Evolutionary conservation across 352 stramenopile genomes (phyloP), one percentile per base, ranked within the genome.

Genomic region (Plasmopara halstedii): DNA sequence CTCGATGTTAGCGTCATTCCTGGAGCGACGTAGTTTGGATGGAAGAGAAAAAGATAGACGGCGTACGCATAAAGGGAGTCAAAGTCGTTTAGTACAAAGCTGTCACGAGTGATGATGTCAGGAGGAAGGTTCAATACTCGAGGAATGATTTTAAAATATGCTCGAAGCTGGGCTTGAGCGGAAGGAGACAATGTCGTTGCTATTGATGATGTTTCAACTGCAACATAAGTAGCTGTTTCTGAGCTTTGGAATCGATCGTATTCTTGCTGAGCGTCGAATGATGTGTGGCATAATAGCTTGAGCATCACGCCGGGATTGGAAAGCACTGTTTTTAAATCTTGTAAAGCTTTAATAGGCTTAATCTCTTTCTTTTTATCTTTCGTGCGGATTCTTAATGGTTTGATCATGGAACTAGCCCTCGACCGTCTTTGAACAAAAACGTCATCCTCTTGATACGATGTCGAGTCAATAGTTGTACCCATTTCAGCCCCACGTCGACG

Each of bases 41-140:
- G 67, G 42, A 85, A 83, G 19, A 70, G 50, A 46, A 78, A 85
- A 32, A 85, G 37, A 13, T 84, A 88, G 34, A 76, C 69, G 0
- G 56, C 36, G 43, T 79, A 86, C 1, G 73, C 59, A 32, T 88
- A 88, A 2, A 87, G 61, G 23, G 74, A 81, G 27, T 87, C 74
- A 39, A 87, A 88, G 43, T 91, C 72, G 50, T 77, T 83, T 6
- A 82, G 49, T 15, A 84, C 63, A 27, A 91, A 85, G 26, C 73
- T 68, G 25, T 88, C 76, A 6, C 68, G 67, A 19, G 54, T 82
- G 20, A 86, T 67, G 20, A 91, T 64, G 32, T 88, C 76, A 0
- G 76, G 63, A 6, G 74, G 69, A 1, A 91, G 57, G 33, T 73
- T 64, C 7, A 86, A 44, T 22, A 76, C 52, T 0, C 55, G 56